Base-by-base conservation (phyloP, 2,329 filamentous ascomycete genomes). In the Colletotrichum tabaci region DNA sequence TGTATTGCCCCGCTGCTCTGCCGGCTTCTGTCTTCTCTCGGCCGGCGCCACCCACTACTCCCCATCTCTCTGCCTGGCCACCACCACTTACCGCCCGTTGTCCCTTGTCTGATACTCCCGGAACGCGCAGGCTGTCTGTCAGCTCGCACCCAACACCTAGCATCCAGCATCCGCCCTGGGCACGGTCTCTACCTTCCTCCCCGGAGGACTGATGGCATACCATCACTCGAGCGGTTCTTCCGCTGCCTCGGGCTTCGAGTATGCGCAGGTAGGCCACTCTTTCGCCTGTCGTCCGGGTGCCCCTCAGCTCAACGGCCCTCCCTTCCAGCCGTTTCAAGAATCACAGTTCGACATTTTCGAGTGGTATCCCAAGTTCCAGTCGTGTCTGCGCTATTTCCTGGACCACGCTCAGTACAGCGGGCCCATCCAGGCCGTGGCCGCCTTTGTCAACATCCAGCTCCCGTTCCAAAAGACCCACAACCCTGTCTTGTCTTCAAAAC, bases 291-390 rank as follows among this genome's bases (percentile, higher is more conserved):
- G 44, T 53, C 67, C 46, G 21, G 21, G 50, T 66, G 30, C 61
- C 62, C 40, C 67, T 56, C 57, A 62, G 49, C 62, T 67, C 62
- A 71, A 71, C 62, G 63, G 42, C 35, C 68, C 69, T 68, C 57
- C 58, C 26, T 60, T 62, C 46, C 77, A 87, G 85, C 82, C 84
- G 8, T 86, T 87, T 73, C 80, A 84, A 73, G 83, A 86, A 73
- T 78, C 80, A 63, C 82, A 87, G 58, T 92, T 95, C 82, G 93
- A 96, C 81, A 93, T 98, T 74, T 92, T 98, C 80, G 93, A 95
- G 72, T 98, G 96, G 96, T 93, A 97, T 80, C 93, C 94, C 12
- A 92, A 93, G 71, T 97, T 97, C 81, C 92, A 96, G 82, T 95
- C 91, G 75, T 99, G 96, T 82, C 91, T 96, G 75, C 90, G 90